phyloP scores from a whole-genome alignment of 129 eudicot species.

The Oenanthe sinensis region DNA sequence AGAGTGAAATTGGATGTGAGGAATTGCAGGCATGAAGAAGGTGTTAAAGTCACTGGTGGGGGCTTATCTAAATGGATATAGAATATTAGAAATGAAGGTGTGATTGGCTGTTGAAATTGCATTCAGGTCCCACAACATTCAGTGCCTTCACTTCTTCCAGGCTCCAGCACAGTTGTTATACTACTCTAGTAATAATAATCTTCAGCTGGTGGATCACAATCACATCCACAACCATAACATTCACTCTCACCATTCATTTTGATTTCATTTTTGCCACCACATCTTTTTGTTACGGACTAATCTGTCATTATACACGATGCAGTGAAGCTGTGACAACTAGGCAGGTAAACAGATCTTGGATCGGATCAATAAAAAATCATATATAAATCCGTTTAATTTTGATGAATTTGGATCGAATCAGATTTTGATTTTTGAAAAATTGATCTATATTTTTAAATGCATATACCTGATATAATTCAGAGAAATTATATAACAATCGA shows the following conservation, averaged over 20 bases:
- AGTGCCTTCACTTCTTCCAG: not conserved
- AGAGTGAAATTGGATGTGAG: not conserved
- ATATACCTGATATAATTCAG: no score
- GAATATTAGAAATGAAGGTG: not conserved
- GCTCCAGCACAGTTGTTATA: not conserved
- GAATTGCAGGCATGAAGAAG: constrained; percentile 6
- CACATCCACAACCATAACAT: not conserved
- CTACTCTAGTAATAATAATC: not conserved
- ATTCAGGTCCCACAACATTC: not conserved
- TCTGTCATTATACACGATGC: not conserved
- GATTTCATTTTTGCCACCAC: not conserved
- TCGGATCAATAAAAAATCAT: no score
- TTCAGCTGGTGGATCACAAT: constrained; percentile 5
- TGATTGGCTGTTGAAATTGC: constrained; percentile 9
- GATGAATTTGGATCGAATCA: no score
- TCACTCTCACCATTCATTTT: constrained; percentile 1
- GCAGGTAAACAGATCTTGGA: no score
- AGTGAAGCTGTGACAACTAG: no score
- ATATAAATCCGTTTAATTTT: no score
- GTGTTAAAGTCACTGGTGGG: constrained; percentile 2
- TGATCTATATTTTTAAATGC: no score
- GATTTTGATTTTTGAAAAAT: no score
- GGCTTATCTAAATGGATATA: constrained; percentile 7
- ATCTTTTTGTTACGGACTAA: not conserved
- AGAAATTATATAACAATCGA: no score